Evolutionary conservation across 192 early-diverging fungal species (phyloP).

Genomic region (Paraglomus brasilianum): DNA sequence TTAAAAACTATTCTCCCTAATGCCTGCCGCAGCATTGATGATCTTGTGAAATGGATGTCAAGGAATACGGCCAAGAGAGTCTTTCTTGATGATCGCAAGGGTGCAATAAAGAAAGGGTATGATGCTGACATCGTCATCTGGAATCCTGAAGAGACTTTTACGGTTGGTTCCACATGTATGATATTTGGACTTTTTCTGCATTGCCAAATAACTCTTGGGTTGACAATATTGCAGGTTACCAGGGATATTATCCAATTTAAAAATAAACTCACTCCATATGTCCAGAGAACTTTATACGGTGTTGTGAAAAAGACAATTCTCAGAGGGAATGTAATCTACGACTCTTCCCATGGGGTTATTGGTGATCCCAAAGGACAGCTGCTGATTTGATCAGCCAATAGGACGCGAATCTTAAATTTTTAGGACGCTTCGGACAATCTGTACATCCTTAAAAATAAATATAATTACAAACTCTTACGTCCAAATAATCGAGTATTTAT

Average conservation of each 20-base stretch:
- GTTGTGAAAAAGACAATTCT: slow-evolving; percentile 70
- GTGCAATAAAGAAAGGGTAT: slow-evolving; percentile 61
- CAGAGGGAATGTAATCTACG: slow-evolving; percentile 59
- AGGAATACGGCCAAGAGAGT: slow-evolving; percentile 63
- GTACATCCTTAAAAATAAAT: too few relatives aligned
- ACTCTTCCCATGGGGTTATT: slow-evolving; percentile 8
- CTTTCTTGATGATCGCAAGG: slow-evolving; percentile 63
- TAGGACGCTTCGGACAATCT: too few relatives aligned
- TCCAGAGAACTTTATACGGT: slow-evolving; percentile 59
- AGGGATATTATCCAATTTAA: slow-evolving; percentile 73
- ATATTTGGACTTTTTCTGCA: too few relatives aligned
- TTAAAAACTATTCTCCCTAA: neutral
- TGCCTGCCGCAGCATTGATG: slow-evolving; percentile 40
- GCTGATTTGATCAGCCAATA: slow-evolving; percentile 10
- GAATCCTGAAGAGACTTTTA: slow-evolving; percentile 64
- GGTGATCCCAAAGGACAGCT: slow-evolving; percentile 3
- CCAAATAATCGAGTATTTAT: too few relatives aligned
- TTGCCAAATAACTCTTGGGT: neutral
- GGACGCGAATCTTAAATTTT: too few relatives aligned
- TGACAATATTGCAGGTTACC: slow-evolving; percentile 34
- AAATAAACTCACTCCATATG: slow-evolving; percentile 79
- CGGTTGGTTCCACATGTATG: neutral
- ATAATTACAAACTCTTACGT: too few relatives aligned
- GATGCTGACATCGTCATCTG: slow-evolving; percentile 83
- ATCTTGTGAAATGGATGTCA: slow-evolving; percentile 64